Evolutionary conservation across 176 grass and related monocot genomes (phyloP), one percentile per base, ranked within the genome.

Genomic region (Triticum urartu): DNA sequence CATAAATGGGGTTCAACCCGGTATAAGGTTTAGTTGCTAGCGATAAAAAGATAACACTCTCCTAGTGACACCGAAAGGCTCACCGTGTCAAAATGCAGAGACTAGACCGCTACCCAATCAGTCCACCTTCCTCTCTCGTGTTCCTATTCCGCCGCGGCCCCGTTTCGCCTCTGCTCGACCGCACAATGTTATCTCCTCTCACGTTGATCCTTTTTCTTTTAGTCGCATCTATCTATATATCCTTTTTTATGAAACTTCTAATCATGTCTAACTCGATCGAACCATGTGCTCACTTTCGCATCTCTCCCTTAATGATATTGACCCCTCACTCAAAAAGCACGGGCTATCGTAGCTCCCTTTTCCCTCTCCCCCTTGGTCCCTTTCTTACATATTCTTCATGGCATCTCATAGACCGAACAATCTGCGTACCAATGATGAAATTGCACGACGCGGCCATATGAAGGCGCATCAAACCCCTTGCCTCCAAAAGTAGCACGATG

Each of bases 321-420:
- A 75, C 81, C 35, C 87, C 68, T 38, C 80, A n/a, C 75, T 65
- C 17, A 10, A 82, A 79, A 87, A 67, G 67, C 20, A 79, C 66
- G 24, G 11, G 79, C 66, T 64, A 26, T 60, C 24, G n/a, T 82
- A 48, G 62, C 68, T 72, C 72, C 40, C 17, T 22, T 26, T 64
- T 33, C 5, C 11, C 36, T 20, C 5, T 17, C 2, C 36, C 35
- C 60, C 35, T 50, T 74, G 11, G 59, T 75, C 26, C 58, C 38
- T 75, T 75, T 75, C 24, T 22, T 47, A 50, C 5, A 40, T 48
- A 18, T 50, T 75, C 67, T 7, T 34, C 85, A 80, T 75, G 75
- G 68, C 68, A 32, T 68, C 47, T 84, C 85, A 9, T 75, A 76
- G 60, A 76, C 81, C 85, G 76, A 76, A 80, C 81, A 87, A 61